Conservation (phyloP, 306 rosid genomes). For the Trifolium dubium region DNA sequence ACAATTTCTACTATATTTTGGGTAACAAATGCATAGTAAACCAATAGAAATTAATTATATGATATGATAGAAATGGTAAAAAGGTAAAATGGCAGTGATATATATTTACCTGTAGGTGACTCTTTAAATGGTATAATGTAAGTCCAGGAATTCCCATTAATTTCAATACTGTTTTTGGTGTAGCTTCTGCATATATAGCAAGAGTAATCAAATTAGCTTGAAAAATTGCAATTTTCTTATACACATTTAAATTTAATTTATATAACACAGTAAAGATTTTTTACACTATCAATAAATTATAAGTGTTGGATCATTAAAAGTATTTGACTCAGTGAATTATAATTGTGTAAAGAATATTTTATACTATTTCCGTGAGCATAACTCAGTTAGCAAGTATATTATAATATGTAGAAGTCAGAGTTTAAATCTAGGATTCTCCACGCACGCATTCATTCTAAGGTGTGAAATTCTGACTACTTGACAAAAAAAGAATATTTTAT, state of each 20-base stretch:
- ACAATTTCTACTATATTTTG: neutral
- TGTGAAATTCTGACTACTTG: too few relatives aligned
- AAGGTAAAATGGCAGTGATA: conserved; percentile 18
- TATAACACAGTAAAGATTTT: neutral
- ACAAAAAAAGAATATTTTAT: too few relatives aligned
- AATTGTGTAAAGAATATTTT: too few relatives aligned
- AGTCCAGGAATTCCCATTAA: conserved; percentile 89
- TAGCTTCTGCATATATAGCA: conserved; percentile 67
- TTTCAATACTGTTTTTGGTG: conserved; percentile 89
- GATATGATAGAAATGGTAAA: neutral
- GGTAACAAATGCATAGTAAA: neutral
- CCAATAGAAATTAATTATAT: neutral
- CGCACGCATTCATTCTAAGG: too few relatives aligned
- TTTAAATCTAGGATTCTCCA: too few relatives aligned
- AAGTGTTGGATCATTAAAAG: too few relatives aligned
- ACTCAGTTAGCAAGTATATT: too few relatives aligned
- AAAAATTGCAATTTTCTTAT: conserved; percentile 1
- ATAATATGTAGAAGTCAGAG: too few relatives aligned
- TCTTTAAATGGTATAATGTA: conserved; percentile 82
- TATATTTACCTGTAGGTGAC: conserved; percentile 81
- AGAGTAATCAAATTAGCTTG: conserved; percentile 25
- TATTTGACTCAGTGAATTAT: too few relatives aligned
- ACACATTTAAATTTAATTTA: neutral
- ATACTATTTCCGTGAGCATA: too few relatives aligned
- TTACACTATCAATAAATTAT: neutral